phyloP scores from a whole-genome alignment of 768 basidiomycete species.

The Lenzites betulinus region DNA sequence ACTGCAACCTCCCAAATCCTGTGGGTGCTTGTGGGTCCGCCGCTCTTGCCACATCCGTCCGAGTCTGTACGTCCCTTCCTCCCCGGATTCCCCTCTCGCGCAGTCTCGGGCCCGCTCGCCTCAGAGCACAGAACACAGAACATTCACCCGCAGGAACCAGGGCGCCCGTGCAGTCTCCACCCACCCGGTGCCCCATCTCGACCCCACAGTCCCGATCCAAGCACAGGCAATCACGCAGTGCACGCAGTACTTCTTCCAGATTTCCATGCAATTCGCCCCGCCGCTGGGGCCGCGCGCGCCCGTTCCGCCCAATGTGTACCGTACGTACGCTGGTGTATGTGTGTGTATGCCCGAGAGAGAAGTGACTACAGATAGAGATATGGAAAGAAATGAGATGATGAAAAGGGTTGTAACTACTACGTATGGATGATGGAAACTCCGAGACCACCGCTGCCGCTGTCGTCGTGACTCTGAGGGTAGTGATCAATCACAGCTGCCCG shows the following conservation, averaged over 20 bases:
- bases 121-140: too few relatives aligned
- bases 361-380: background rate
- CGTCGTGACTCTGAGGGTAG: background rate
- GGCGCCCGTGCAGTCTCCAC: background rate
- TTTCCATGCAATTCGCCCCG: background rate
- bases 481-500: background rate
- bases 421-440: background rate
- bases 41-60: background rate
- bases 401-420: too few relatives aligned
- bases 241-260: background rate
- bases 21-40: slow-evolving; percentile 19
- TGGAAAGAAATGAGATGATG: background rate
- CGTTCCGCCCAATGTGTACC: background rate
- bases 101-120: too few relatives aligned
- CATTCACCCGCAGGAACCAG: too few relatives aligned
- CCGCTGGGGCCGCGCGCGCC: background rate
- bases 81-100: too few relatives aligned
- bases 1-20: background rate
- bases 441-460: background rate
- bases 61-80: too few relatives aligned
- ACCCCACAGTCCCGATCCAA: background rate
- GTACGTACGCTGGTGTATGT: too few relatives aligned
- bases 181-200: background rate
- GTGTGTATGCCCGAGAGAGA: background rate
- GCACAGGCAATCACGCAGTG: background rate